A percentile compares a stretch with the other conserved stretches of the same genome.
Evolutionary conservation across 148 eudicot species (phyloP).

Genomic region (Beta vulgaris): DNA sequence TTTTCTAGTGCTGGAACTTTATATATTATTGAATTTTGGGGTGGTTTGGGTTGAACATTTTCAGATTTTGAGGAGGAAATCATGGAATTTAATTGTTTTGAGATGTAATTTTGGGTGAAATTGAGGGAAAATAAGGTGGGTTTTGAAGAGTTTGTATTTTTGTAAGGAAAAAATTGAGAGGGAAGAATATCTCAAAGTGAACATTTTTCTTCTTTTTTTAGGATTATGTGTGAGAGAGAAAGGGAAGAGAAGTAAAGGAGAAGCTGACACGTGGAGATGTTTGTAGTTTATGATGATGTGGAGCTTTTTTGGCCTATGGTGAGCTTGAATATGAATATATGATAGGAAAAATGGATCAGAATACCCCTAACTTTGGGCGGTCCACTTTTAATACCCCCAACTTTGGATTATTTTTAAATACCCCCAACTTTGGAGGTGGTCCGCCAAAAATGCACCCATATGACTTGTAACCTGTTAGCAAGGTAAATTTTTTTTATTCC

Average conservation of each 20-base stretch:
- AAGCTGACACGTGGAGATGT: conserved; percentile 27
- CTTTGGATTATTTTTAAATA: no score
- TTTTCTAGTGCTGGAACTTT: conserved; percentile 48
- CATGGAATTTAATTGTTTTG: conserved; percentile 2
- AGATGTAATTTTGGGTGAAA: conserved; percentile 2
- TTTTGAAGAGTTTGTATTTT: conserved; percentile 25
- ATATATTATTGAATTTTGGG: conserved; percentile 7
- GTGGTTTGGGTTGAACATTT: neutral
- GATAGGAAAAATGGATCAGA: no score
- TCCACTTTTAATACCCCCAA: no score
- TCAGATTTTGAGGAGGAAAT: conserved; percentile 23
- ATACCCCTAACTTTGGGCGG: no score
- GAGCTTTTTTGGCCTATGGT: conserved; percentile 7
- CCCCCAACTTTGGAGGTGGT: no score
- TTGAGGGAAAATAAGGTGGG: conserved; percentile 18
- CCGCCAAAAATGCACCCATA: no score
- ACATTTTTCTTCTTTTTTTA: conserved; percentile 1
- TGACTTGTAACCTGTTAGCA: no score
- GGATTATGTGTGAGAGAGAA: conserved; percentile 4
- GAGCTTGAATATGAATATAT: neutral
- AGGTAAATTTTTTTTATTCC: no score
- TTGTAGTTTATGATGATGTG: conserved; percentile 27
- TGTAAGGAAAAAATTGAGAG: conserved; percentile 7
- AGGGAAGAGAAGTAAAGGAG: conserved; percentile 15
- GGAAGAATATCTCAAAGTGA: conserved; percentile 18